phyloP scores from a whole-genome alignment of 805 yeast genomes.

The Monosporozyma aquatica region DNA sequence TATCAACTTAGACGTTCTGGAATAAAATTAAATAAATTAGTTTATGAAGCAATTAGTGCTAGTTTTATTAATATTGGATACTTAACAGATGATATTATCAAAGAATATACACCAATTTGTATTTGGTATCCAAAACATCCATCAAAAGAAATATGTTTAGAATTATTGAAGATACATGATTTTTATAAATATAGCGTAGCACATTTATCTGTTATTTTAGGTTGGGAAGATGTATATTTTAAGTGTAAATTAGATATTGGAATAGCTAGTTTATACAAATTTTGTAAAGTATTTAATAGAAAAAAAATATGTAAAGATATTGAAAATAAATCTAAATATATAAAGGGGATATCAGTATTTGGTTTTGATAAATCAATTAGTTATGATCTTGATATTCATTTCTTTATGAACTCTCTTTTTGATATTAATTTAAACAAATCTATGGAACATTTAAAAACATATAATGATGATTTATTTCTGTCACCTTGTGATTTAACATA shows the following conservation, averaged over 20 bases:
- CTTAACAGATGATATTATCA: neutral
- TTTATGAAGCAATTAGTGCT: neutral
- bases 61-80: neutral
- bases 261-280: neutral
- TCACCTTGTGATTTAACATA: neutral
- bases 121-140: conserved; percentile 4
- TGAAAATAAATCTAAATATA: neutral
- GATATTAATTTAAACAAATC: neutral
- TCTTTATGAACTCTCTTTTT: neutral
- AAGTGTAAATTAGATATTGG: neutral
- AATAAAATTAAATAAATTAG: neutral
- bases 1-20: neutral
- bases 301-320: neutral
- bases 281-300: neutral
- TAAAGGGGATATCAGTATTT: neutral
- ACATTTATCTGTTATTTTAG: neutral
- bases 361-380: neutral
- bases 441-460: neutral
- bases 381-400: neutral
- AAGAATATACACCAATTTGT: neutral
- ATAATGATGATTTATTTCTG: neutral
- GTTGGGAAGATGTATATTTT: conserved; percentile 1
- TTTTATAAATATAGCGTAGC: conserved; percentile 2
- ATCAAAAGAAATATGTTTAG: neutral
- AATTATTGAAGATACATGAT: conserved; percentile 1